These are phyloP conservation scores for Blastobotrys capitulatus DNA, from an alignment of 1,139 yeast genomes.

Conservation along the genomic window DNA sequence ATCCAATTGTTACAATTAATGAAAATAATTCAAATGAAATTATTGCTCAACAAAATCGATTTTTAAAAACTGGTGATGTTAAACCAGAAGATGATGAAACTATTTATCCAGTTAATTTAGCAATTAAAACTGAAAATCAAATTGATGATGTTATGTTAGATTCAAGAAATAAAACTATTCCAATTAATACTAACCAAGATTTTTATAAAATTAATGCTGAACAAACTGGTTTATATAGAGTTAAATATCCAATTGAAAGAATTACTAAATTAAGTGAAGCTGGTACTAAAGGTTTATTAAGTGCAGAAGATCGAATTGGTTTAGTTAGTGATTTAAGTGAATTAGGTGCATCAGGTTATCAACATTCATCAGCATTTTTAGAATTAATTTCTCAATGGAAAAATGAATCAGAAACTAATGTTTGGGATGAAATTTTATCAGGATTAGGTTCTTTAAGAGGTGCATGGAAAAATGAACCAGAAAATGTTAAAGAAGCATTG, in stretches of 20 bases:
- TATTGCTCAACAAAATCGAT: slow-evolving; percentile 46
- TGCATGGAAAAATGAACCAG: slow-evolving; percentile 69
- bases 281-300: slow-evolving; percentile 57
- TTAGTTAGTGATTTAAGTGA: slow-evolving; percentile 79
- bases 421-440: slow-evolving; percentile 66
- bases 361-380: slow-evolving; percentile 60
- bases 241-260: slow-evolving; percentile 69
- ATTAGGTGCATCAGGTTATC: slow-evolving; percentile 66
- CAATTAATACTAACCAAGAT: slow-evolving; percentile 38
- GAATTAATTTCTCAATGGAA: slow-evolving; percentile 64
- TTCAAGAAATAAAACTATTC: slow-evolving; percentile 46
- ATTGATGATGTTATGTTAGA: slow-evolving; percentile 57
- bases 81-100: slow-evolving; percentile 44
- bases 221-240: slow-evolving; percentile 78
- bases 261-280: slow-evolving; percentile 70
- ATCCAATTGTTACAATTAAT: slow-evolving; percentile 50
- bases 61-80: slow-evolving; percentile 52
- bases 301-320: slow-evolving; percentile 82
- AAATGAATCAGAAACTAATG: slow-evolving; percentile 42
- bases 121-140: slow-evolving; percentile 62
- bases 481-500: slow-evolving; percentile 50
- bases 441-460: slow-evolving; percentile 51
- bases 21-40: slow-evolving; percentile 27
- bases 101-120: slow-evolving; percentile 76
- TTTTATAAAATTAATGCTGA: slow-evolving; percentile 79